A percentile compares a stretch with the other conserved stretches of the same genome.
Conservation (phyloP, 495 filamentous ascomycete genomes). For the Xylaria grammica region DNA sequence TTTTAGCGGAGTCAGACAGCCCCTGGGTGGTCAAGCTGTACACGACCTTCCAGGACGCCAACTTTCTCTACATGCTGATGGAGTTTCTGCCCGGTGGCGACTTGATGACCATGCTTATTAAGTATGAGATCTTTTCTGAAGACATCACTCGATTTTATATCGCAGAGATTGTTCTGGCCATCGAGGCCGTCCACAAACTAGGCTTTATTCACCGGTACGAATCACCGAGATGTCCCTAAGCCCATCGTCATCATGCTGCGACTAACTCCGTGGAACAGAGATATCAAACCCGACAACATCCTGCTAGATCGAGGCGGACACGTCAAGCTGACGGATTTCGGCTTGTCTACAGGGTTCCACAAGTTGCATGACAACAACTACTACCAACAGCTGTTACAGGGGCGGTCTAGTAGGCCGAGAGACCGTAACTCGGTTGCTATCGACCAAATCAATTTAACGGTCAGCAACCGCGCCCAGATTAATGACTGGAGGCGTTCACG, state of each 20-base stretch:
- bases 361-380: constrained; percentile 97
- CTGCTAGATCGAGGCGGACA: constrained; percentile 93
- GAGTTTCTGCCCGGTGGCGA: constrained; percentile 98
- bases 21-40: constrained; percentile 98
- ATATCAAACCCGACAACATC: constrained; percentile 99
- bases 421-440: constrained; percentile 91
- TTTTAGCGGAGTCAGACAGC: constrained; percentile 96
- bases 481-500: constrained; percentile 98
- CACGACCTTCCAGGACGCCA: constrained; percentile 94
- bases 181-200: constrained; percentile 96
- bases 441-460: constrained; percentile 97
- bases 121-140: constrained; percentile 99
- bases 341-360: constrained; percentile 96
- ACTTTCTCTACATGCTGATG: constrained; percentile 98
- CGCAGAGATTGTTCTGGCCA: constrained; percentile 95
- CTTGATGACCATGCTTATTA: constrained; percentile 99
- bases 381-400: constrained; percentile 93
- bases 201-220: constrained; percentile 97
- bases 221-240: constrained; percentile 10
- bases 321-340: constrained; percentile 98
- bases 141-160: constrained; percentile 99
- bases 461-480: constrained; percentile 94
- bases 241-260: background rate
- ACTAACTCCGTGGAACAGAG: constrained; percentile 59
- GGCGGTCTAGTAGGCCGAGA: constrained; percentile 73